Base-by-base conservation (phyloP, 768 basidiomycete species). In the Mrakia frigida region DNA sequence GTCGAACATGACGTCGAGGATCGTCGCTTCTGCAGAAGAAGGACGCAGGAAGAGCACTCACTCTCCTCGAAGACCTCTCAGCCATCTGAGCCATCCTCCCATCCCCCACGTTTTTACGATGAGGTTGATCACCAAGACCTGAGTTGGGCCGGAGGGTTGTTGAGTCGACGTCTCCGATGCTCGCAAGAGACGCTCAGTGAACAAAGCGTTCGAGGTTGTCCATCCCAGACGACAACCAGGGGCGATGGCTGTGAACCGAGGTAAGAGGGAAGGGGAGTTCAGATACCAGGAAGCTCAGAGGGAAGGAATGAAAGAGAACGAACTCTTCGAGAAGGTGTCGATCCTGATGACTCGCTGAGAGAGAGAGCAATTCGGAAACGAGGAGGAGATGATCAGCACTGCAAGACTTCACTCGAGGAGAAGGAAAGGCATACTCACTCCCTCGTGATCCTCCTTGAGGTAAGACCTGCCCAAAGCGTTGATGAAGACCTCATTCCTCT, bases 221-320 rank as follows among this genome's bases (percentile, higher is more conserved):
- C 85, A 87, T 53, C 87, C 87, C 61, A 88, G 82, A n/a, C 87
- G 85, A 82, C 87, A 87, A 39, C 88, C 88, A 0, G 87, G 87
- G 2, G 86, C 87, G 78, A 88, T 41, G 25, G 65, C 41, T 60
- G 33, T 25, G 13, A 35, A n/a, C n/a, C n/a, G 35, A 21, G 5
- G 31, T n/a, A 50, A 14, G 37, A 35, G 52, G 18, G 13, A 1
- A 33, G 50, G 18, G 46, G 25, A 53, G 41, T 13, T 7, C 23
- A 1, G 41, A 46, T 0, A 50, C n/a, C 13, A 46, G 33, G 13
- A 9, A 41, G 33, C 43, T 21, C 25, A 37, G 39, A 39, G 9
- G 6, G 28, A 21, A 23, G 21, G 37, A 43, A 28, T n/a, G 25
- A 41, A 63, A 39, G 16, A 18, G n/a, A n/a, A 46, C 41, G 43